Conservation (phyloP, 345 rosid genomes). For the Citrus hindsii region DNA sequence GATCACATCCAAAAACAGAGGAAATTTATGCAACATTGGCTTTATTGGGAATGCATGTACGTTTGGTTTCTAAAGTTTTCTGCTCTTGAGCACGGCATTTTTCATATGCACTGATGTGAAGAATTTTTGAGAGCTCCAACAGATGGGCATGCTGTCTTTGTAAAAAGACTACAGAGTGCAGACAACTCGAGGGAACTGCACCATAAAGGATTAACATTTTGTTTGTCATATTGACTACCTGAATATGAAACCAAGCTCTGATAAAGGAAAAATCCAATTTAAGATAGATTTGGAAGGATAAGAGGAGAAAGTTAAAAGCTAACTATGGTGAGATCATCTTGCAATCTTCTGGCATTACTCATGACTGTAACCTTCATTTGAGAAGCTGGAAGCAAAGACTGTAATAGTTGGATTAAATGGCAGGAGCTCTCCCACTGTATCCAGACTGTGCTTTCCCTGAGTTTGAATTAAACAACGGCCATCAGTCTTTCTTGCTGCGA, state of each 20-base stretch:
- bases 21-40: constrained; percentile 33
- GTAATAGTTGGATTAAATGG: not conserved
- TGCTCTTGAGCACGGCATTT: not conserved
- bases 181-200: not conserved
- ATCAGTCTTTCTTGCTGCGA: not conserved
- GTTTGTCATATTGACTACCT: not conserved
- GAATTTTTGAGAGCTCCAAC: not conserved
- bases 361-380: not conserved
- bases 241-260: not conserved
- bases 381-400: not conserved
- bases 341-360: not conserved
- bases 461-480: not conserved
- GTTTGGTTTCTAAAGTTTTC: not conserved
- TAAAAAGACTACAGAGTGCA: not conserved
- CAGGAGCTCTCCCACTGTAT: not conserved
- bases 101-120: not conserved
- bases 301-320: not conserved
- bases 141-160: not conserved
- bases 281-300: not conserved
- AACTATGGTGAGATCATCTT: not conserved
- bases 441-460: not conserved
- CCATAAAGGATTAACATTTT: not conserved
- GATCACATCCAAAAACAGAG: constrained; percentile 29
- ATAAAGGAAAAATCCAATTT: not conserved
- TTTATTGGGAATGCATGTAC: constrained; percentile 30